These are phyloP conservation scores for Ogataea minuta DNA, from an alignment of 805 yeast genomes.

Conservation along the genomic window DNA sequence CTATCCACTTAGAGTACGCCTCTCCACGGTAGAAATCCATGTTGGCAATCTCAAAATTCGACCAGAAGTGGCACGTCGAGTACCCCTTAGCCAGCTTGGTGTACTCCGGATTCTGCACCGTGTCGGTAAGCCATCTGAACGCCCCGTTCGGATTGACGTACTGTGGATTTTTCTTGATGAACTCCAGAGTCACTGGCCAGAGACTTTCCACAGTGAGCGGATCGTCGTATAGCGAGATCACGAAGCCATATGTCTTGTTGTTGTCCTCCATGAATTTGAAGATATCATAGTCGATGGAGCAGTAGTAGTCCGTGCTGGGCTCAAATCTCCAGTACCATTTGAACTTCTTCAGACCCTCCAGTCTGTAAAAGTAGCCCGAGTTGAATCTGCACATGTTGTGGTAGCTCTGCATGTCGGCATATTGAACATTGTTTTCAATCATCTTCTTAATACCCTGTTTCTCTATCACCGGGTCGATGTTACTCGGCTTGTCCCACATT, in stretches of 20 bases:
- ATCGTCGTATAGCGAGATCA: slow-evolving; percentile 67
- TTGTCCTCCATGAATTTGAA: slow-evolving; percentile 72
- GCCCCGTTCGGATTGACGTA: slow-evolving; percentile 58
- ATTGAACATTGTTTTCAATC: slow-evolving; percentile 47
- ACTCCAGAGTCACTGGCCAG: slow-evolving; percentile 70
- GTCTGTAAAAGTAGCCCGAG: slow-evolving; percentile 61
- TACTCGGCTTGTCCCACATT: slow-evolving; percentile 49
- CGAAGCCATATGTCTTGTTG: slow-evolving; percentile 72
- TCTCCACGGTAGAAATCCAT: slow-evolving; percentile 76
- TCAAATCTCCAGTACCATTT: slow-evolving; percentile 82
- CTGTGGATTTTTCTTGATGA: slow-evolving; percentile 56
- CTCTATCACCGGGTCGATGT: slow-evolving; percentile 41
- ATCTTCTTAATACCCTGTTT: slow-evolving; percentile 38
- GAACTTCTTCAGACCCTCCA: slow-evolving; percentile 58
- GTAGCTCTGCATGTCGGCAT: slow-evolving; percentile 61
- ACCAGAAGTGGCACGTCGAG: slow-evolving; percentile 81
- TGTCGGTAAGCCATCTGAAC: slow-evolving; percentile 53
- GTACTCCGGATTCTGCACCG: slow-evolving; percentile 49
- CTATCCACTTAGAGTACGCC: slow-evolving; percentile 66
- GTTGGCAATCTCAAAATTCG: slow-evolving; percentile 81
- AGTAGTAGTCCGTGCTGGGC: slow-evolving; percentile 67
- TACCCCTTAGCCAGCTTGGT: slow-evolving; percentile 41
- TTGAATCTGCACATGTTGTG: slow-evolving; percentile 86
- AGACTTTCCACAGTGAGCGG: slow-evolving; percentile 62
- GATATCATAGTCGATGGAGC: slow-evolving; percentile 71